Evolutionary conservation across 805 yeast genomes (phyloP), one percentile per base, ranked within the genome.

Genomic region (Lipomyces spencermartinsiae): DNA sequence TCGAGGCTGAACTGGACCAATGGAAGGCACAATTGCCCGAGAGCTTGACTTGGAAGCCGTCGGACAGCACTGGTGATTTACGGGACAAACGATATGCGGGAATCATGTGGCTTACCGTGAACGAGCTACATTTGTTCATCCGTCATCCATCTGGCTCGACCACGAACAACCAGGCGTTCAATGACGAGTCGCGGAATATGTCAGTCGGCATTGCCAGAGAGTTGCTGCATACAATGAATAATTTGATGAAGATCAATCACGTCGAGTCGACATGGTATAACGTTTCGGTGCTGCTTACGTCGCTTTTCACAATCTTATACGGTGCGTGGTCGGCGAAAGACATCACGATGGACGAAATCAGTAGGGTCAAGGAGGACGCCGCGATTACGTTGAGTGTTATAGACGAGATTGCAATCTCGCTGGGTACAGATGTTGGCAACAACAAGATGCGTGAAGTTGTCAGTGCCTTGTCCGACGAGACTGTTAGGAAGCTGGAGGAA

Each of bases 91-190:
- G 68, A 31, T 66, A 53, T 53, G 67, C 72, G 10, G 72, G 72
- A 19, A 63, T 69, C 34, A 58, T 69, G 65, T 66, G 70, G 67
- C 57, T 69, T 34, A 49, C 67, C 12, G 55, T 19, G n/a, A 56
- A 43, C 46, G 70, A 69, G 60, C 61, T 66, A 43, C 67, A 63
- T 53, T 56, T 69, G 57, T 60, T 61, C 29, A 66, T 69, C 39
- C 64, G 72, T 16, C 72, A 69, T 51, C 72, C 72, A n/a, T 66
- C 70, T 5, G 71, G 66, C 31, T 63, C 68, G 56, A 61, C 68
- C 25, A 60, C 72, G 4, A 37, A 9, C 19, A 66, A 69, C 49
- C 61, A 19, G 12, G n/a, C 59, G 25, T 69, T 66, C 19, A 63
- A 64, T 46, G 62, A 54, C 16, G 54, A 31, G 4, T 63, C 68